Conservation (phyloP, 129 eudicot genomes). For the Centrapalus pauciflorus region DNA sequence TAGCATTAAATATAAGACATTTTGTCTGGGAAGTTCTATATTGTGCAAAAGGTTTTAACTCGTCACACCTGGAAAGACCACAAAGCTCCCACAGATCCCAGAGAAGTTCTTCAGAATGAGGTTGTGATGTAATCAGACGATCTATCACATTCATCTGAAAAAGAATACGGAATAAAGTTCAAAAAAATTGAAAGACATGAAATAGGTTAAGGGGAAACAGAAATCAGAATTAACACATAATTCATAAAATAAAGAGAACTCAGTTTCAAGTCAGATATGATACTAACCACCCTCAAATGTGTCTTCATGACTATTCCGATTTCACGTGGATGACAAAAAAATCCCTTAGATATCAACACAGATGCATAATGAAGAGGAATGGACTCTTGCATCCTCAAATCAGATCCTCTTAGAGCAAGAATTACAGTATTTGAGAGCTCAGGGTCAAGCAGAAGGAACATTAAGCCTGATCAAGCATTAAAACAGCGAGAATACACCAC, state of each 20-base stretch:
- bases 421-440: constrained; percentile 69
- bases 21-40: background rate
- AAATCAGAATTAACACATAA: constrained; percentile 13
- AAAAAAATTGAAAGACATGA: background rate
- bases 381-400: constrained; percentile 48
- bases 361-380: constrained; percentile 88
- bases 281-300: constrained; percentile 81
- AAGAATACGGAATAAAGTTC: constrained; percentile 11
- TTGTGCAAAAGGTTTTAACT: constrained; percentile 4
- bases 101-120: constrained; percentile 62
- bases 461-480: constrained; percentile 50
- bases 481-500: constrained; percentile 18
- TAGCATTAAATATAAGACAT: constrained; percentile 12
- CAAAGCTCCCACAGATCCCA: constrained; percentile 93
- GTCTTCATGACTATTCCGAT: constrained; percentile 69
- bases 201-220: background rate
- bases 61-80: constrained; percentile 67
- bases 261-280: background rate
- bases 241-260: background rate
- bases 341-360: constrained; percentile 74
- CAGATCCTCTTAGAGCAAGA: constrained; percentile 59
- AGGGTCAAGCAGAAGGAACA: constrained; percentile 72
- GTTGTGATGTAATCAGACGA: constrained; percentile 51
- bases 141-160: constrained; percentile 72
- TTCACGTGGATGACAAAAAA: constrained; percentile 60